Conservation (phyloP, 495 filamentous ascomycete species). For the Daldinia bambusicola region DNA sequence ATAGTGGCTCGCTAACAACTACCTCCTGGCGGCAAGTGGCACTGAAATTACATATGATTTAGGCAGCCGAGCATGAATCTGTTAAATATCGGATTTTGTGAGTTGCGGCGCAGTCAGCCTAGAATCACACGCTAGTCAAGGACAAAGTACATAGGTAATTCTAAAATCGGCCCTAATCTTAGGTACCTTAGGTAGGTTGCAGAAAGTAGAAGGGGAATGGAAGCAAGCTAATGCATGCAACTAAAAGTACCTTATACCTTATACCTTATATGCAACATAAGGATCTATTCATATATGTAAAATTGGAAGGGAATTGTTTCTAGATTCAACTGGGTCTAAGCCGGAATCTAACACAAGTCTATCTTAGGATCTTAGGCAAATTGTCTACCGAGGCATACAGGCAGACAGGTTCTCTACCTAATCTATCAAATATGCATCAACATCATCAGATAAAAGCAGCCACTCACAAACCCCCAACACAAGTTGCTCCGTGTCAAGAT, state of each 20-base stretch:
- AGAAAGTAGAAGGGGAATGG: not conserved
- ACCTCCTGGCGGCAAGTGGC: not conserved
- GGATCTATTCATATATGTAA: too few relatives aligned
- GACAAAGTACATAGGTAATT: not conserved
- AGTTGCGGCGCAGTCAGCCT: not conserved
- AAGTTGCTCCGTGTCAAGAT: not conserved
- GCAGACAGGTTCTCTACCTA: too few relatives aligned
- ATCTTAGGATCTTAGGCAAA: too few relatives aligned
- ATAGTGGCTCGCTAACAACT: not conserved
- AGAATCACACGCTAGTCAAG: not conserved
- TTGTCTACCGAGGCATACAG: too few relatives aligned
- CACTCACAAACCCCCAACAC: not conserved
- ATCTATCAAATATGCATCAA: not conserved
- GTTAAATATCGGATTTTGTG: not conserved
- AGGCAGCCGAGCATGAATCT: not conserved
- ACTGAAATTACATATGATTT: not conserved
- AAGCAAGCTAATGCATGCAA: not conserved
- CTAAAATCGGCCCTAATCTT: slow-evolving; percentile 5
- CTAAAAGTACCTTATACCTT: not conserved
- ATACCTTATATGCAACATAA: not conserved
- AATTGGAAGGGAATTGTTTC: too few relatives aligned
- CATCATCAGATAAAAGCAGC: too few relatives aligned
- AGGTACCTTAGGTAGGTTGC: not conserved
- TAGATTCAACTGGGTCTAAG: too few relatives aligned
- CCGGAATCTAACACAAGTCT: too few relatives aligned